Base-by-base conservation (phyloP, 495 filamentous ascomycete species). In the Lineolata rhizophorae region DNA sequence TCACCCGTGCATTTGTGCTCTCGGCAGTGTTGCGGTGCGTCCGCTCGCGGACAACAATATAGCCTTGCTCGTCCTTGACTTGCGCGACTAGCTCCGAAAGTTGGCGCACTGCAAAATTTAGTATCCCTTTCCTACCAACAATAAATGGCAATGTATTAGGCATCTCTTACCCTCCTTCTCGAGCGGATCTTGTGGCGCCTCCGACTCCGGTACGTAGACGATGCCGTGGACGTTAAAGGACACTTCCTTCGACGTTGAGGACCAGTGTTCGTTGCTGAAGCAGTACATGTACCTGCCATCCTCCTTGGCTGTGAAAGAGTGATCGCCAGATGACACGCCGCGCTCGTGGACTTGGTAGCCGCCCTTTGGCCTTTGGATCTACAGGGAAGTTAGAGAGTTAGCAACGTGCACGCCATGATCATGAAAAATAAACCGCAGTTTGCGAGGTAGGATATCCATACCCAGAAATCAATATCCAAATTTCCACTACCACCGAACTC, bases 211-310 rank as follows among this genome's bases (percentile, higher is more conserved):
- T 25, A 97, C 81, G 55, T 95, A 95, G 40, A 97, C 90, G 40
- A 95, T 85, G 35, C 87, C 87, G 53, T 97, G 87, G 15, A 97
- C 87, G 52, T 97, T 95, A 64, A 97, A 97, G 27, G 80, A 87
- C 21, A 97, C 84, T 49, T 95, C 90, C 59, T 97, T 97, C 44
- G 70, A 82, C 47, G 71, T 76, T 18, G 79, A 79, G 30, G 71
- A 72, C 74, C 81, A 94, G 47, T 84, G 72, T 59, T 95, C 87
- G 50, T 97, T 97, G 54, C 83, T 91, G 65, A 97, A 97, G 67
- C 87, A 97, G 67, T 97, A 97, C 36, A 67, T 58, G 61, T 77
- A 92, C 53, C 76, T 77, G 36, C 87, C 87, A 53, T 97, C 87
- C 46, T 66, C 51, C 28, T 64, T 57, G 20, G 90, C 90, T 19